Percentiles rank a stretch among this genome's conserved stretches.
These are phyloP conservation scores for Coleophoma eucalyptorum DNA, from an alignment of 2,329 filamentous ascomycete species.

Conservation along the genomic window DNA sequence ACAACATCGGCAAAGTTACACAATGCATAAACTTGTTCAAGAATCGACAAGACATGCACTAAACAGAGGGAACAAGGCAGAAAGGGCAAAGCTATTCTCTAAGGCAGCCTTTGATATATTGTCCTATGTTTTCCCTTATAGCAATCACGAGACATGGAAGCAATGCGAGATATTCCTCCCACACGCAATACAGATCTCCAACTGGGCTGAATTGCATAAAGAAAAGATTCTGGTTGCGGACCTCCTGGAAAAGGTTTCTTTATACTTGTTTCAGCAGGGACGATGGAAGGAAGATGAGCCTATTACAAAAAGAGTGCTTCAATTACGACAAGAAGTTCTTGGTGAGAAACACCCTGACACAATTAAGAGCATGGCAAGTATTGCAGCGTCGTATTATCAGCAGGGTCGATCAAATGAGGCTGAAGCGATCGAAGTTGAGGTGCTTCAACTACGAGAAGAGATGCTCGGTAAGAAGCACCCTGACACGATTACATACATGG, in stretches of 20 bases:
- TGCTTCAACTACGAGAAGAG: slow-evolving; percentile 9
- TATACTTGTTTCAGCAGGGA: background rate
- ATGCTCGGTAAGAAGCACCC: too few relatives aligned
- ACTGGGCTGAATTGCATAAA: slow-evolving; percentile 19
- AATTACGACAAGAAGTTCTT: background rate
- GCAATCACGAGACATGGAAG: slow-evolving; percentile 19
- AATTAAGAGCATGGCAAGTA: background rate
- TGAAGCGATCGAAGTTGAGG: slow-evolving; percentile 13
- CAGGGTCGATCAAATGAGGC: slow-evolving; percentile 22
- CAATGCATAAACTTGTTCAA: slow-evolving; percentile 11
- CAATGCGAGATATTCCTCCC: slow-evolving; percentile 23
- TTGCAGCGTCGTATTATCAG: background rate
- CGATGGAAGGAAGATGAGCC: background rate
- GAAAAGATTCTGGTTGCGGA: slow-evolving; percentile 9
- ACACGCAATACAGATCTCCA: slow-evolving; percentile 21
- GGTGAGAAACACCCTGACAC: background rate
- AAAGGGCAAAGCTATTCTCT: slow-evolving; percentile 20
- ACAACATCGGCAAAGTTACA: slow-evolving; percentile 7
- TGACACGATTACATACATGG: slow-evolving; percentile 21
- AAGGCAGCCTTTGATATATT: slow-evolving; percentile 18
- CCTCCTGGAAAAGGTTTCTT: too few relatives aligned
- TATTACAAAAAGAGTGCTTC: background rate
- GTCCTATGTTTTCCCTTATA: slow-evolving; percentile 14
- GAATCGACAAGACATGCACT: slow-evolving; percentile 10
- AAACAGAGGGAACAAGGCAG: slow-evolving; percentile 2